Evolutionary conservation across 768 basidiomycete genomes (phyloP).

Genomic region (Boletellus ananas): DNA sequence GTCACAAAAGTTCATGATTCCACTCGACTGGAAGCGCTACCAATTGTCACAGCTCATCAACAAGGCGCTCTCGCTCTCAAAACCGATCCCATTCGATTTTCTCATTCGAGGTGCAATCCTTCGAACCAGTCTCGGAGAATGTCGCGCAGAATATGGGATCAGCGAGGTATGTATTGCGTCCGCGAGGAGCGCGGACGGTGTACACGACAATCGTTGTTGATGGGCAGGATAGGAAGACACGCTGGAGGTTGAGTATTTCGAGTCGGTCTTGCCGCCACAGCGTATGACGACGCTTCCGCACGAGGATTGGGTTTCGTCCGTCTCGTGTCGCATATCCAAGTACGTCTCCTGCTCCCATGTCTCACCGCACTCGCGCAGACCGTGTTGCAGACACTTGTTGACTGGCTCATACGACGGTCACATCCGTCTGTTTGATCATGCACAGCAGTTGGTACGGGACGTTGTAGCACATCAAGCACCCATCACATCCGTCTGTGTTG

Average conservation of each 20-base stretch:
- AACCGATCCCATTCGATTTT: conserved; percentile 91
- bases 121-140: conserved; percentile 64
- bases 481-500: conserved; percentile 58
- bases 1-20: conserved; percentile 89
- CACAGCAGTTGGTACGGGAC: conserved; percentile 51
- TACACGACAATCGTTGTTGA: conserved; percentile 8
- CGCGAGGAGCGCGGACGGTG: not conserved
- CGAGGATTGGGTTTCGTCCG: conserved; percentile 91
- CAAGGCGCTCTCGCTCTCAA: conserved; percentile 74
- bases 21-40: conserved; percentile 86
- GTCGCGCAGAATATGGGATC: conserved; percentile 65
- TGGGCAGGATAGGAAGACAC: conserved; percentile 67
- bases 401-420: conserved; percentile 81
- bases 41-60: conserved; percentile 97
- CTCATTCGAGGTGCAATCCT: conserved; percentile 81
- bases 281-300: conserved; percentile 76
- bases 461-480: conserved; percentile 58
- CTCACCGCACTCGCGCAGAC: not conserved
- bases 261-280: conserved; percentile 83
- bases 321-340: conserved; percentile 52
- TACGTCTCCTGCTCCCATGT: conserved; percentile 1
- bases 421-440: conserved; percentile 70
- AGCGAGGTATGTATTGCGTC: conserved; percentile 50
- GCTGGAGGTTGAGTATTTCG: conserved; percentile 88
- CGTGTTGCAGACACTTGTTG: conserved; percentile 53